Evolutionary conservation across 2,329 filamentous ascomycete species (phyloP).

Genomic region (Botrytis fabae): DNA sequence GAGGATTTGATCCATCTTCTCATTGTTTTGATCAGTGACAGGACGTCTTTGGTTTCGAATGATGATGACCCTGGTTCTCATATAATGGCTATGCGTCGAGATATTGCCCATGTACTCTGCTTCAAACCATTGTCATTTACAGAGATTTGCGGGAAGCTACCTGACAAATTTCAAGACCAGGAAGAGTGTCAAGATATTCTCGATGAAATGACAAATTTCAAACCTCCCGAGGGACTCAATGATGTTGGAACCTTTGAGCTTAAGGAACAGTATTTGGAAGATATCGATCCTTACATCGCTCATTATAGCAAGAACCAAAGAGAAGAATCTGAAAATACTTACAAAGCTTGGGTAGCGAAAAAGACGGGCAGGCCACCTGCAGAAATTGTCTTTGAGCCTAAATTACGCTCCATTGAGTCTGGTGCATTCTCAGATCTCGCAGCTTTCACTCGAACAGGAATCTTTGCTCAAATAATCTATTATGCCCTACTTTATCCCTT

Average conservation of each 20-base stretch:
- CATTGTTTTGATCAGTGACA: constrained; percentile 86
- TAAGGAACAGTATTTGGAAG: constrained; percentile 79
- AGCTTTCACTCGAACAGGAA: constrained; percentile 76
- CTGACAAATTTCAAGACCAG: constrained; percentile 85
- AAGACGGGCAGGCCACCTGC: constrained; percentile 77
- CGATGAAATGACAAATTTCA: constrained; percentile 84
- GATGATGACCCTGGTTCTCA: constrained; percentile 66
- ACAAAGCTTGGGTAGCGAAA: constrained; percentile 83
- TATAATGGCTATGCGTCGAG: constrained; percentile 73
- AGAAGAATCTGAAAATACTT: constrained; percentile 89
- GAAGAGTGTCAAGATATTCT: constrained; percentile 85
- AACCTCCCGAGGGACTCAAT: constrained; percentile 83
- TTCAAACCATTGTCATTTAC: constrained; percentile 96
- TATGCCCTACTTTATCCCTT: constrained; percentile 83
- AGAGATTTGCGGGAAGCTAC: constrained; percentile 81
- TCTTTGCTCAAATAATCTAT: constrained; percentile 89
- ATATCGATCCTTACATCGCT: constrained; percentile 92
- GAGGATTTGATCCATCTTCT: constrained; percentile 95
- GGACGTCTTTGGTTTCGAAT: constrained; percentile 72
- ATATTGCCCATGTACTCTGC: constrained; percentile 90
- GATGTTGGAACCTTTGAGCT: constrained; percentile 95
- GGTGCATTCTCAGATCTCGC: constrained; percentile 77
- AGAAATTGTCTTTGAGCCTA: constrained; percentile 91
- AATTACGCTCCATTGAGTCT: constrained; percentile 70
- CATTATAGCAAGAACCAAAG: constrained; percentile 97